These are phyloP conservation scores for Claviceps sp. DNA, from an alignment of 2,329 filamentous ascomycete genomes.

Conservation along the genomic window DNA sequence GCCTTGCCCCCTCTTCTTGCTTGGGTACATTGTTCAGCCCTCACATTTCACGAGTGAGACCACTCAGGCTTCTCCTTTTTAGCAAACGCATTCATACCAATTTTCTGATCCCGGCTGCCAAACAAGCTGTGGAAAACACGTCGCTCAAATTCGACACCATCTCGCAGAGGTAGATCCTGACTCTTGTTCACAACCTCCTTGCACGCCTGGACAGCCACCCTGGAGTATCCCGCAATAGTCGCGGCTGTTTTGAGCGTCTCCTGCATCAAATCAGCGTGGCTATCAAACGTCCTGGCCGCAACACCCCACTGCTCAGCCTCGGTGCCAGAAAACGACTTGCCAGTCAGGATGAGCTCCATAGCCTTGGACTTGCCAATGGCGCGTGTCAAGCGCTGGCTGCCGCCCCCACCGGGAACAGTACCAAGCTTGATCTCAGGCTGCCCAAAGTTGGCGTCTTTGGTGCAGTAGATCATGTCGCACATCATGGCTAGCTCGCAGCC, in stretches of 20 bases:
- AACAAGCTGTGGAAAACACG: constrained; percentile 88
- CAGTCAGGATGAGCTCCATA: constrained; percentile 86
- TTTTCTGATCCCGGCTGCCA: constrained; percentile 92
- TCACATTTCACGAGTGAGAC: constrained; percentile 52
- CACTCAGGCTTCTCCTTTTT: constrained; percentile 91
- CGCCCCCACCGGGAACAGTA: constrained; percentile 81
- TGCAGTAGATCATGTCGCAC: constrained; percentile 92
- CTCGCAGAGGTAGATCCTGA: constrained; percentile 74
- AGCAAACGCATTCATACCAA: constrained; percentile 90
- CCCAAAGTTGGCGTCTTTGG: constrained; percentile 74
- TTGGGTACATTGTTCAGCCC: neutral
- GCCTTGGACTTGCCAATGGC: constrained; percentile 74
- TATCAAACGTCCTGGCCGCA: constrained; percentile 68
- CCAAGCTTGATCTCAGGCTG: constrained; percentile 97
- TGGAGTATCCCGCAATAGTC: constrained; percentile 77
- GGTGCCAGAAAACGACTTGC: constrained; percentile 67
- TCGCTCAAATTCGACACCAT: constrained; percentile 91
- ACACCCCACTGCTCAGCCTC: constrained; percentile 87
- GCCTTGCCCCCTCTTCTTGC: neutral
- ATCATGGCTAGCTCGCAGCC: constrained; percentile 97
- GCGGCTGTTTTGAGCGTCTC: constrained; percentile 72
- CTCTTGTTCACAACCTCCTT: constrained; percentile 99
- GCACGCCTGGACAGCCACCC: constrained; percentile 73
- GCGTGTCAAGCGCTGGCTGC: constrained; percentile 74
- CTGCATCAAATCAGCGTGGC: constrained; percentile 69